Percentiles rank a stretch among this genome's conserved stretches.
Evolutionary conservation across 2,329 filamentous ascomycete genomes (phyloP).

Genomic region (Botrytis medusae): DNA sequence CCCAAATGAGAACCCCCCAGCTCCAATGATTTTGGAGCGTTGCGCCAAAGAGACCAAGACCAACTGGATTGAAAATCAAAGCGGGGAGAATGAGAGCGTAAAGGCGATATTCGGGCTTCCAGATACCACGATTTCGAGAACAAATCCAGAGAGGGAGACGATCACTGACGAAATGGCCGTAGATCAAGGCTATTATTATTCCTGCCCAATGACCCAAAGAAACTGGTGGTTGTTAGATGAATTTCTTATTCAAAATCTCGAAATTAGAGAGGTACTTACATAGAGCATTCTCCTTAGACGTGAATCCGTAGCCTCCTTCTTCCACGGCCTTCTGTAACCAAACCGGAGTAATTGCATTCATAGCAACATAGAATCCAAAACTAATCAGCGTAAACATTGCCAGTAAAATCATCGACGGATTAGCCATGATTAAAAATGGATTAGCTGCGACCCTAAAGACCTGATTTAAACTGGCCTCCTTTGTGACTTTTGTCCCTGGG

Average conservation of each 20-base stretch:
- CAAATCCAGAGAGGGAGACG: slow-evolving; percentile 40
- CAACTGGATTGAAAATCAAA: slow-evolving; percentile 40
- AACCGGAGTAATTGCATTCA: slow-evolving; percentile 30
- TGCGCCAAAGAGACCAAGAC: slow-evolving; percentile 43
- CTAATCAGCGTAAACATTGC: slow-evolving; percentile 39
- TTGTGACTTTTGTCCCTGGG: slow-evolving; percentile 25
- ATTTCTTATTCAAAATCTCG: background rate
- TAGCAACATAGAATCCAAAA: slow-evolving; percentile 34
- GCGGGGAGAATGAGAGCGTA: slow-evolving; percentile 38
- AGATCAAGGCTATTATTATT: slow-evolving; percentile 41
- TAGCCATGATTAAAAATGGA: slow-evolving; percentile 38
- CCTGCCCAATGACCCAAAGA: slow-evolving; percentile 46
- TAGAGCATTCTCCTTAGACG: slow-evolving; percentile 43
- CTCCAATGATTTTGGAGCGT: slow-evolving; percentile 45
- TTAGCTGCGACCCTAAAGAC: slow-evolving; percentile 26
- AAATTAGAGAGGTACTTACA: slow-evolving; percentile 15
- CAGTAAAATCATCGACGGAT: slow-evolving; percentile 43
- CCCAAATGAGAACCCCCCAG: slow-evolving; percentile 44
- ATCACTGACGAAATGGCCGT: slow-evolving; percentile 44
- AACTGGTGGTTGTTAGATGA: slow-evolving; percentile 33
- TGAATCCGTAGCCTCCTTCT: slow-evolving; percentile 46
- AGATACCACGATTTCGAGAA: slow-evolving; percentile 31
- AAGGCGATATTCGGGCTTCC: slow-evolving; percentile 45
- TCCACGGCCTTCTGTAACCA: slow-evolving; percentile 43
- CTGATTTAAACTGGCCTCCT: slow-evolving; percentile 8